A percentile compares a stretch with the other conserved stretches of the same genome.
These are phyloP conservation scores for Hylodesmum podocarpum DNA, from an alignment of 306 rosid genomes.

Conservation along the genomic window DNA sequence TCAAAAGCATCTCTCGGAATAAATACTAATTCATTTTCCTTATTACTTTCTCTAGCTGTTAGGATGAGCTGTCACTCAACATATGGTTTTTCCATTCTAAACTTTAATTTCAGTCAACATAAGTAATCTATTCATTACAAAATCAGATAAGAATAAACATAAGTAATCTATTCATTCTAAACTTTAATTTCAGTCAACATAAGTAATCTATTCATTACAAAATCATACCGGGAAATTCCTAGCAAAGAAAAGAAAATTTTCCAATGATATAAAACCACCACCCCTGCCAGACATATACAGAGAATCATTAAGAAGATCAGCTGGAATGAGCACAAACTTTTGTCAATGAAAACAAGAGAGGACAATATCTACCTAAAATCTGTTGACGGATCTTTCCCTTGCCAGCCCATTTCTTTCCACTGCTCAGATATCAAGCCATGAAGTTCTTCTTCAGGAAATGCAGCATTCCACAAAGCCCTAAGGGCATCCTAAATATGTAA, in stretches of 20 bases:
- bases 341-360: conserved; percentile 22
- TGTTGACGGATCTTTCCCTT: conserved; percentile 99
- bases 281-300: conserved; percentile 67
- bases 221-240: conserved; percentile 80
- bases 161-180: no score
- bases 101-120: conserved; percentile 11
- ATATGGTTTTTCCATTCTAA: conserved; percentile 5
- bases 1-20: background rate
- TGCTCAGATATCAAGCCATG: conserved; percentile 91
- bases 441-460: conserved; percentile 95
- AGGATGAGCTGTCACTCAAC: background rate
- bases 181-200: conserved; percentile 11
- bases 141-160: background rate
- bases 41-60: background rate
- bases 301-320: conserved; percentile 24
- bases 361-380: conserved; percentile 75
- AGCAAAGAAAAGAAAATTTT: conserved; percentile 89
- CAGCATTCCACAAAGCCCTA: conserved; percentile 83
- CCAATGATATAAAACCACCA: conserved; percentile 98
- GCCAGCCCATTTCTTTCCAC: conserved; percentile 99
- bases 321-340: background rate
- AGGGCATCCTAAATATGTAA: conserved; percentile 71
- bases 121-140: conserved; percentile 3
- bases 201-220: conserved; percentile 8
- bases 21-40: background rate